Conservation (phyloP, 345 rosid species). For the Salix arbutifolia region DNA sequence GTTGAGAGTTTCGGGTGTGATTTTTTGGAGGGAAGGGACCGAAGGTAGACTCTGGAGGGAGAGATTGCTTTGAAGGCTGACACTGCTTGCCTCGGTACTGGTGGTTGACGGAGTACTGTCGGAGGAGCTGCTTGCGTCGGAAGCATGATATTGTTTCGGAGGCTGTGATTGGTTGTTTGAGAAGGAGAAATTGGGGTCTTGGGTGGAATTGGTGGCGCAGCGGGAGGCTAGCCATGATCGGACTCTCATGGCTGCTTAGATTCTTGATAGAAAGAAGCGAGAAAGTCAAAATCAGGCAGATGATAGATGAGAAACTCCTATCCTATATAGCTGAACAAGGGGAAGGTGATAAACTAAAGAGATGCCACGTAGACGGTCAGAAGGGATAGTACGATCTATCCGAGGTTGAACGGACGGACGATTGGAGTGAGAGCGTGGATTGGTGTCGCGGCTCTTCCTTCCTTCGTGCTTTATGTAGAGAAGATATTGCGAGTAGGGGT, state of each 20-base stretch:
- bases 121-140: constrained; percentile 22
- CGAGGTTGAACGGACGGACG: neutral
- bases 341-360: neutral
- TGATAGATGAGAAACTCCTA: neutral
- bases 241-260: constrained; percentile 2
- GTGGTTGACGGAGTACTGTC: constrained; percentile 3
- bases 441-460: too few species aligned
- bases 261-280: neutral
- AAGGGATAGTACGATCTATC: neutral
- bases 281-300: neutral
- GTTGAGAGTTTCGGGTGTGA: constrained; percentile 35
- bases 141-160: constrained; percentile 16
- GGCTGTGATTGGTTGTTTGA: constrained; percentile 6
- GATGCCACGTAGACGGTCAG: neutral
- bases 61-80: constrained; percentile 60
- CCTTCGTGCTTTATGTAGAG: too few species aligned
- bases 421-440: neutral
- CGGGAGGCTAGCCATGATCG: constrained; percentile 38
- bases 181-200: constrained; percentile 9
- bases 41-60: constrained; percentile 83
- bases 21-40: constrained; percentile 66
- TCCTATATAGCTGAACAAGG: neutral
- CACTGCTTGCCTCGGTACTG: constrained; percentile 18
- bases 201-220: constrained; percentile 11
- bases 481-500: neutral